Base-by-base conservation (phyloP, 2,329 filamentous ascomycete species). In the Pseudogymnoascus sp. region DNA sequence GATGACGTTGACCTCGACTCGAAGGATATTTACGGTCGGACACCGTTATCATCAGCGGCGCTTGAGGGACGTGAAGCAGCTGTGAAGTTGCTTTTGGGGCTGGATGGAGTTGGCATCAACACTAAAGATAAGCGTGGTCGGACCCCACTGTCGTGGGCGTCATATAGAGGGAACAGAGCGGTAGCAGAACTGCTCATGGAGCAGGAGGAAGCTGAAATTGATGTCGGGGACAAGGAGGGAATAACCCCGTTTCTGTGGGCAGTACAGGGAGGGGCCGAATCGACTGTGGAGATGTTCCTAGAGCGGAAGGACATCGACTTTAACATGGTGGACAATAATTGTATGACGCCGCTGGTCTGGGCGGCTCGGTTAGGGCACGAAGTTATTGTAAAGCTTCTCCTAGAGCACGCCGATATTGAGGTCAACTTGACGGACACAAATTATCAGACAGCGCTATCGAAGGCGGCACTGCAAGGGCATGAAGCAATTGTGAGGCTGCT, bases 401-500 rank as follows among this genome's bases (percentile, higher is more conserved):
- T 61, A 17, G 26, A 44, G 23, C n/a, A 35, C 11, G 38, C 10
- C 8, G 8, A 4, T 11, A 4, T 40, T 19, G 17, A 8, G 5
- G 40, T 23, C 19, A 44, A 44, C 4, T 15, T 44, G 2, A 17
- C 10, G 40, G 66, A 68, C 62, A 23, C 60, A 3, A 40, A 63
- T 42, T 65, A 66, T 33, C 63, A 67, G 21, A 72, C 69, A 9
- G 64, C 70, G 23, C 61, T 71, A 23, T 71, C 70, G 26, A 65
- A 67, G 31, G 73, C 72, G 63, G 66, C 62, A 59, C 63, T 19
- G 64, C 63, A 69, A 17, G 68, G 68, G 2, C 68, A 69, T 23
- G 64, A 65, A 44, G 69, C 66, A 33, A 65, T 73, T 8, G 70
- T 72, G 7, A 66, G 65, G 26, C 63, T 72, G 53, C 67, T 74